Evolutionary conservation across 2,329 filamentous ascomycete genomes (phyloP), one percentile per base, ranked within the genome.

Genomic region (Aspergillus vadensis): DNA sequence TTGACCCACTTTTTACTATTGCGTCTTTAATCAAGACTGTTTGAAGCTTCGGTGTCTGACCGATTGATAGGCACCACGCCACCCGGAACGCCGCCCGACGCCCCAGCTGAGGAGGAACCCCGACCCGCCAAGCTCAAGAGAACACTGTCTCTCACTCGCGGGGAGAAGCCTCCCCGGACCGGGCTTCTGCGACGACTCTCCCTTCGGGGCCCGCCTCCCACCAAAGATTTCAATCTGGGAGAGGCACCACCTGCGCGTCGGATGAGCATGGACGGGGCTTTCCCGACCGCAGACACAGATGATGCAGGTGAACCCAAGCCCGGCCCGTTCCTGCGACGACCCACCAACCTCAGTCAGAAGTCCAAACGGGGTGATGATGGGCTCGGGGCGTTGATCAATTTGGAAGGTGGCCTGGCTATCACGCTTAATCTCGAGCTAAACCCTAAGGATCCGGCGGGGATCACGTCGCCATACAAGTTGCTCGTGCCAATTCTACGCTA

Each of bases 401-500:
- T 97, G 0, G 86, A 95, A 72, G 90, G 89, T 30, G 92, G 92
- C 0, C 80, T 99, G 9, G 92, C 97, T 66, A 88, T 99, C 38
- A 90, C 87, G 54, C 78, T 99, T 47, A 97, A 97, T 69, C 87
- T 97, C 63, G 95, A 99, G 77, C 87, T 97, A 63, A 92, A 89
- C 69, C 85, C 91, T 48, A 87, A 86, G 64, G 92, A 99, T 69
- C 94, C 95, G 0, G 85, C 90, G 0, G 96, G 95, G 14, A 92
- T 91, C 65, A 99, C 95, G 0, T 86, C 87, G 54, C 91, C 92
- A 8, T 99, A 99, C 74, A 84, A 92, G 41, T 79, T 99, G 5
- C 83, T 98, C 1, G 88, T 99, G 5, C 95, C 96, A 10, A 86
- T 87, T 56, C 79, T 99, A 55, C 78, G 78, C 68, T 87, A 79